A percentile compares a stretch with the other conserved stretches of the same genome.
Conservation (phyloP, 768 basidiomycete species). For the Sutorius australiensis region DNA sequence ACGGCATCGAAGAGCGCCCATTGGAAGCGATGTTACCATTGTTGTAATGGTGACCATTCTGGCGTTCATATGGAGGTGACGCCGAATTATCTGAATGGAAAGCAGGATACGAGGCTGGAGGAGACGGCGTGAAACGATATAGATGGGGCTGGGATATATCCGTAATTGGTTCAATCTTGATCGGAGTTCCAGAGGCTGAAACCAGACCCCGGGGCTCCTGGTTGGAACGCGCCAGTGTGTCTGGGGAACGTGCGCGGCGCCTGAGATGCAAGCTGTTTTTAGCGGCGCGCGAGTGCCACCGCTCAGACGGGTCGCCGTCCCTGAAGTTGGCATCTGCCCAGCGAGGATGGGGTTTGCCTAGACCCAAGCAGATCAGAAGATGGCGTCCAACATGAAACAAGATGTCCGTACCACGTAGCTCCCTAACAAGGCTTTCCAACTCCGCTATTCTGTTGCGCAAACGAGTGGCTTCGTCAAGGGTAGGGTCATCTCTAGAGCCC, state of each 20-base stretch:
- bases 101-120: slow-evolving; percentile 50
- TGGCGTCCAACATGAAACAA: slow-evolving; percentile 6
- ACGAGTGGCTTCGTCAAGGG: slow-evolving; percentile 81
- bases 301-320: slow-evolving; percentile 77
- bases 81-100: slow-evolving; percentile 44
- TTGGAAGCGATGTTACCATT: slow-evolving; percentile 30
- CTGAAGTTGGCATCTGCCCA: slow-evolving; percentile 80
- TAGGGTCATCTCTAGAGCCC: slow-evolving; percentile 70
- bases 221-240: slow-evolving; percentile 30
- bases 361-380: slow-evolving; percentile 9
- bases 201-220: slow-evolving; percentile 39
- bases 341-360: slow-evolving; percentile 83
- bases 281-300: slow-evolving; percentile 81
- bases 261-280: slow-evolving; percentile 54
- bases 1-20: slow-evolving; percentile 31
- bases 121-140: slow-evolving; percentile 69
- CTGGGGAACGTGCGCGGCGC: slow-evolving; percentile 37
- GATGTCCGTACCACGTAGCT: slow-evolving; percentile 62
- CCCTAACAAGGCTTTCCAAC: slow-evolving; percentile 87
- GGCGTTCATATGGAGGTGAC: slow-evolving; percentile 35
- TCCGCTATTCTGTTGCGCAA: slow-evolving; percentile 87
- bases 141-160: slow-evolving; percentile 50
- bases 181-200: slow-evolving; percentile 52
- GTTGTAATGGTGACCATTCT: slow-evolving; percentile 31
- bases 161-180: slow-evolving; percentile 60